Conservation (phyloP, 257 asterid genomes). For the Phtheirospermum japonicum region DNA sequence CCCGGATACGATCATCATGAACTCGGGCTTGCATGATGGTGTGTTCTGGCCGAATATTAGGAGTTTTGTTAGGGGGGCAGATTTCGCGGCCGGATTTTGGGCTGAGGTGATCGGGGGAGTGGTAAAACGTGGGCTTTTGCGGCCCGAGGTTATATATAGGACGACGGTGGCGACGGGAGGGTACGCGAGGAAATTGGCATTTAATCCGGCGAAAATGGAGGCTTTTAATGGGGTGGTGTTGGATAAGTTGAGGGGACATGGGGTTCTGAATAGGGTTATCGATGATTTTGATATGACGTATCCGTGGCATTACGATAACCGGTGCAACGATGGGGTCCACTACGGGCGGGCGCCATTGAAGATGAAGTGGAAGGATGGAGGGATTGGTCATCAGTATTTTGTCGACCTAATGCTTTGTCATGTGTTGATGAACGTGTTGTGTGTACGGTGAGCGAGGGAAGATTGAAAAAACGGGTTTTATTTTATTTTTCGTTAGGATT, state of each 20-base stretch:
- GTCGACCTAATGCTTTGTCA: conserved; percentile 94
- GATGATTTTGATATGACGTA: conserved; percentile 89
- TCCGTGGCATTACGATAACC: conserved; percentile 91
- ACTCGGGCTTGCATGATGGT: conserved; percentile 90
- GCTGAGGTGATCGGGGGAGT: conserved; percentile 49
- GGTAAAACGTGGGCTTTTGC: conserved; percentile 39
- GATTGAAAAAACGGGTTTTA: not conserved
- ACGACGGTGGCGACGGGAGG: conserved; percentile 91
- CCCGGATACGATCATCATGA: conserved; percentile 83
- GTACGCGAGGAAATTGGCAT: conserved; percentile 58
- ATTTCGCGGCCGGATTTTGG: conserved; percentile 75
- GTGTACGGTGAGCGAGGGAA: conserved; percentile 29
- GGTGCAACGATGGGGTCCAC: conserved; percentile 93
- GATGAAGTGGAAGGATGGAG: conserved; percentile 79
- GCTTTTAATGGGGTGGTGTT: conserved; percentile 74
- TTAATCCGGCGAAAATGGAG: conserved; percentile 95
- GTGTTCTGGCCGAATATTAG: conserved; percentile 60
- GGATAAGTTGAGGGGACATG: conserved; percentile 65
- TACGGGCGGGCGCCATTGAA: conserved; percentile 86
- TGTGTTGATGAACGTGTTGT: conserved; percentile 59
- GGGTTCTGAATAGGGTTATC: conserved; percentile 46
- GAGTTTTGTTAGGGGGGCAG: conserved; percentile 52
- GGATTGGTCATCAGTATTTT: conserved; percentile 86
- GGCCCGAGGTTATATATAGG: conserved; percentile 62
- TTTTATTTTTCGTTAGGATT: not conserved